Evolutionary conservation across 495 filamentous ascomycete species (phyloP), one percentile per base, ranked within the genome.

Genomic region (Penicillium lividum): DNA sequence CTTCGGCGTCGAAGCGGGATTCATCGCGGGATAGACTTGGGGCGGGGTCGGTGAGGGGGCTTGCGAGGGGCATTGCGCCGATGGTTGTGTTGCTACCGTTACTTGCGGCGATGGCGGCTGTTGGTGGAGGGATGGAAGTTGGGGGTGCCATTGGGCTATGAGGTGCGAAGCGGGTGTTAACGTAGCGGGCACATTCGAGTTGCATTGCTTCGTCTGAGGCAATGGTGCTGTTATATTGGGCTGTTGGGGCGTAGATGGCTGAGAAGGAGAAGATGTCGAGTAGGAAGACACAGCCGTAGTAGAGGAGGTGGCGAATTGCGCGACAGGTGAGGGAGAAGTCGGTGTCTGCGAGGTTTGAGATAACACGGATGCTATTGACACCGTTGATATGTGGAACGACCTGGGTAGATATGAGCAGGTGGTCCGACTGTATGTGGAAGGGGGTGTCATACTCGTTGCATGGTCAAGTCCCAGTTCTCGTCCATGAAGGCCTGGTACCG

Each of bases 181-280:
- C 88, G 65, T 97, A 98, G 28, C 85, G 81, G 0, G 84, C 84
- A 64, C 93, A 97, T 77, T 98, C 95, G 42, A 89, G 86, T 57
- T 93, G 87, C 71, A 95, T 82, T 34, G 77, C 80, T 52, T 83
- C 80, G 51, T 85, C 80, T 62, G 86, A 84, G 16, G 79, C 79
- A 36, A 97, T 82, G 31, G 95, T 89, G 31, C 81, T 78, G 60
- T 84, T 82, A 57, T 98, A 87, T 43, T 88, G 87, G 0, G 83
- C 75, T 1, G 95, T 94, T 3, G 86, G 86, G 0, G 92, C 92
- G 66, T 98, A 98, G 58, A 94, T 92, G 53, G 89, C 89, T 28
- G 84, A 80, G 73, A 98, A 98, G 65, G 91, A 89, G 77, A 98
- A 98, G 65, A 96, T 86, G 70, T 98, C 94, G 8, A 97, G 84